Evolutionary conservation across 352 stramenopile genomes (phyloP), one percentile per base, ranked within the genome.

Genomic region (Pythium graminicola): DNA sequence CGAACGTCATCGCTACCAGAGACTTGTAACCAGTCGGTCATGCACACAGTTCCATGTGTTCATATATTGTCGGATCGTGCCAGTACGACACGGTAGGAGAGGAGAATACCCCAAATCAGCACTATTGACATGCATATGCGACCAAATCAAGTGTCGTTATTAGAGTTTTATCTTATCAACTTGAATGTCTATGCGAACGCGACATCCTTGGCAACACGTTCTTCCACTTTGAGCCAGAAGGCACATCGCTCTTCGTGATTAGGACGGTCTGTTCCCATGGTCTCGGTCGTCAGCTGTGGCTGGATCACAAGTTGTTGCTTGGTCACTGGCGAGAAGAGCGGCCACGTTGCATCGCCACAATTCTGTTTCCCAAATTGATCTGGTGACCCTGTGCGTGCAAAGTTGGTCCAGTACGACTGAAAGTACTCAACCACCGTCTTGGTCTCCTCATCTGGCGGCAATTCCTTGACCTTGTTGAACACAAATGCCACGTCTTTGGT

Each of bases 221-320:
- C 14, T 3, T 57, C 50, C 1, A 57, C 39, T 0, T 28, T 16
- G n/a, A 40, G 20, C 49, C 49, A 56, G 38, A 56, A 56, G 26
- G 49, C 49, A 14, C 49, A 56, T 24, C 49, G 49, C 26, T 39
- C 38, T 3, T 19, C 28, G 49, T 56, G 49, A 3, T 19, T 13
- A 16, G 49, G 11, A 7, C 14, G 27, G 13, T 41, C 24, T 20
- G 49, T 16, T n/a, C 49, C 49, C 9, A n/a, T 40, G 16, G 38
- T 41, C 23, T 48, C 49, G 3, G 46, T 16, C 9, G 5, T 38
- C 11, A 48, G 26, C 14, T 4, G 28, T 16, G 38, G 27, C 49
- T 56, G 36, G 3, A 56, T 24, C 36, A 56, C n/a, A 28, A 56
- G 39, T 27, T 56, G 14, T 20, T 56, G 38, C 36, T 46, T 56